These are phyloP conservation scores for Yarrowia deformans DNA, from an alignment of 805 yeast species.

Conservation along the genomic window DNA sequence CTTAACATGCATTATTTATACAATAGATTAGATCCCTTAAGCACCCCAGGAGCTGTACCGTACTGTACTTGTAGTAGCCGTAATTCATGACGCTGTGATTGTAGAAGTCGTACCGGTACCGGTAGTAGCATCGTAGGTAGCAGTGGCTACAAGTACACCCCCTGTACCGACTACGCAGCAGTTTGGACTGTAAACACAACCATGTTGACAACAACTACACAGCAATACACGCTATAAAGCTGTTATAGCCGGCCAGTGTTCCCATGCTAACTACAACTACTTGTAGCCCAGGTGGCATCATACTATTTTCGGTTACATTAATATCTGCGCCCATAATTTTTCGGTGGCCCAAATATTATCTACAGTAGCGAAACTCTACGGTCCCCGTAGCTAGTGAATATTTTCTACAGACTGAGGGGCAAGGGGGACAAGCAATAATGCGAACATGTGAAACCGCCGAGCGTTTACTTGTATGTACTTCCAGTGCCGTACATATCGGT, in stretches of 20 bases:
- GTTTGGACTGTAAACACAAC: too few species aligned
- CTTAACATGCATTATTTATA: conserved; percentile 38
- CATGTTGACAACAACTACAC: too few species aligned
- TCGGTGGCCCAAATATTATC: neutral
- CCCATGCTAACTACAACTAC: neutral
- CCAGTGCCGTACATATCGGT: too few species aligned
- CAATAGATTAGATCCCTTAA: neutral
- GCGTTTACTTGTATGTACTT: too few species aligned
- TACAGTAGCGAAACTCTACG: neutral
- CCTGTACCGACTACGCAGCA: too few species aligned
- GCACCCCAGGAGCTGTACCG: too few species aligned
- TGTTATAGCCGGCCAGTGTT: neutral
- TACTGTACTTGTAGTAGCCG: too few species aligned
- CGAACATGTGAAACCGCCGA: conserved; percentile 5
- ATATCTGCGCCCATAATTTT: neutral
- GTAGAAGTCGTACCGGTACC: too few species aligned
- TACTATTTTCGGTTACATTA: neutral
- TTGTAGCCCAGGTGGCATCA: neutral
- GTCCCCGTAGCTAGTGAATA: neutral
- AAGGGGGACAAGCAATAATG: neutral
- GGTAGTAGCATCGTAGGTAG: too few species aligned
- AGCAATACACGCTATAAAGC: neutral
- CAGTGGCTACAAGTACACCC: too few species aligned
- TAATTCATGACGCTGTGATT: too few species aligned
- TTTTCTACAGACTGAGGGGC: neutral